These are phyloP conservation scores for Geosiphon pyriformis DNA, from an alignment of 192 early-diverging fungal genomes.

Conservation along the genomic window DNA sequence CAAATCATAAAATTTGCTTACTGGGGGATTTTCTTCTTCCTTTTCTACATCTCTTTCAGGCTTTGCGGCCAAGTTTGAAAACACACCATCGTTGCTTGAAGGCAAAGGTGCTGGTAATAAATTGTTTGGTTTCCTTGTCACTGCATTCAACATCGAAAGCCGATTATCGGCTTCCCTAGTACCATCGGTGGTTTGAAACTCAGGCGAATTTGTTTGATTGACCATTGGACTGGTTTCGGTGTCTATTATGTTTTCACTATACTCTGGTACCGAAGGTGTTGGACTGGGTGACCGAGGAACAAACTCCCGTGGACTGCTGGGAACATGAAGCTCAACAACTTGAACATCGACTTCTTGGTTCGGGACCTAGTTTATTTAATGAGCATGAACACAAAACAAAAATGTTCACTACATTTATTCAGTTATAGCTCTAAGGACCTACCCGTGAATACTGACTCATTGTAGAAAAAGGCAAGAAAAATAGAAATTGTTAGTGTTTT, in stretches of 20 bases:
- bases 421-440: neutral
- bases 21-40: constrained; percentile 47
- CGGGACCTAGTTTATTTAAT: constrained; percentile 7
- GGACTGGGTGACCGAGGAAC: constrained; percentile 7
- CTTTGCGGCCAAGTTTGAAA: constrained; percentile 53
- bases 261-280: neutral
- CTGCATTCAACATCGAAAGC: constrained; percentile 11
- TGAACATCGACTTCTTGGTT: constrained; percentile 12
- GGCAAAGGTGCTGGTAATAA: constrained; percentile 29
- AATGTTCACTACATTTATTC: neutral
- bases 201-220: neutral
- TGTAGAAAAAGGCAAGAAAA: no score
- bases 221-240: constrained; percentile 19
- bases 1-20: no score
- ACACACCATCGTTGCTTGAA: constrained; percentile 47
- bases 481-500: no score
- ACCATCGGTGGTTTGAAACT: no score
- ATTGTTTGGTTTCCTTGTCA: constrained; percentile 8
- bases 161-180: neutral
- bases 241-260: constrained; percentile 10
- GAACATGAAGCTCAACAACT: constrained; percentile 16
- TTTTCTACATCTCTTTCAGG: constrained; percentile 46
- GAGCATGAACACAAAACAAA: neutral
- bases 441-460: constrained; percentile 22
- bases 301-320: neutral